Evolutionary conservation across 2,329 filamentous ascomycete species (phyloP).

Genomic region (Teratosphaeria nubilosa): DNA sequence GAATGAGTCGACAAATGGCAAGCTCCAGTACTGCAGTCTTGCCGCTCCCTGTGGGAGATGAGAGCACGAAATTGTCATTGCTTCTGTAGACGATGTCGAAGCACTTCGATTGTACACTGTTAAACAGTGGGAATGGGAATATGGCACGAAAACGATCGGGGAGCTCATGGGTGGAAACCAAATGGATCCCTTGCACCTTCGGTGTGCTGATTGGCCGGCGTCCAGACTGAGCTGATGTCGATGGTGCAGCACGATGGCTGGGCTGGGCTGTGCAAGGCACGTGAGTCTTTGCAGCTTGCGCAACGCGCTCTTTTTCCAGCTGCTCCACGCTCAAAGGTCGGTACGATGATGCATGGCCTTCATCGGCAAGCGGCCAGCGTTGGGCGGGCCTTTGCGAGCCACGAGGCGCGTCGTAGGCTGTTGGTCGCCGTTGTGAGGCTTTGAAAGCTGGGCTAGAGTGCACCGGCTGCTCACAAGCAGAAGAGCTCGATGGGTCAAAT

Average conservation of each 20-base stretch:
- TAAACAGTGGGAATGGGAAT: conserved; percentile 68
- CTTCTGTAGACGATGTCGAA: conserved; percentile 57
- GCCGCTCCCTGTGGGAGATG: conserved; percentile 74
- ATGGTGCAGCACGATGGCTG: background rate
- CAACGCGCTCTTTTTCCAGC: conserved; percentile 1
- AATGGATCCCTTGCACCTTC: conserved; percentile 48
- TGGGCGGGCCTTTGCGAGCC: conserved; percentile 4
- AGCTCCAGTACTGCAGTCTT: conserved; percentile 77
- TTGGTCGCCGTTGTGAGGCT: conserved; percentile 20
- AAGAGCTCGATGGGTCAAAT: conserved; percentile 24
- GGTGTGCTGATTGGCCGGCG: conserved; percentile 17
- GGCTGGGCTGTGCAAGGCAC: background rate
- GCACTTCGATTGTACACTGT: conserved; percentile 73
- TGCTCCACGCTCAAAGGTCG: conserved; percentile 3
- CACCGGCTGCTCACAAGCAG: conserved; percentile 12
- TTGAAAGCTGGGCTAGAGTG: conserved; percentile 33
- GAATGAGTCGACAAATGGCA: conserved; percentile 64
- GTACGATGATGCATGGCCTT: background rate
- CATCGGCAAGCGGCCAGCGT: background rate
- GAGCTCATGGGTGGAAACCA: conserved; percentile 50
- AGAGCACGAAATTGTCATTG: conserved; percentile 67
- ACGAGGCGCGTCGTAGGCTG: background rate
- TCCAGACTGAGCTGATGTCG: background rate
- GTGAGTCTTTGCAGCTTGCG: background rate
- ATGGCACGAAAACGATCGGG: conserved; percentile 60